Evolutionary conservation across 2,329 filamentous ascomycete genomes (phyloP).

Genomic region (Escovopsis sp.): DNA sequence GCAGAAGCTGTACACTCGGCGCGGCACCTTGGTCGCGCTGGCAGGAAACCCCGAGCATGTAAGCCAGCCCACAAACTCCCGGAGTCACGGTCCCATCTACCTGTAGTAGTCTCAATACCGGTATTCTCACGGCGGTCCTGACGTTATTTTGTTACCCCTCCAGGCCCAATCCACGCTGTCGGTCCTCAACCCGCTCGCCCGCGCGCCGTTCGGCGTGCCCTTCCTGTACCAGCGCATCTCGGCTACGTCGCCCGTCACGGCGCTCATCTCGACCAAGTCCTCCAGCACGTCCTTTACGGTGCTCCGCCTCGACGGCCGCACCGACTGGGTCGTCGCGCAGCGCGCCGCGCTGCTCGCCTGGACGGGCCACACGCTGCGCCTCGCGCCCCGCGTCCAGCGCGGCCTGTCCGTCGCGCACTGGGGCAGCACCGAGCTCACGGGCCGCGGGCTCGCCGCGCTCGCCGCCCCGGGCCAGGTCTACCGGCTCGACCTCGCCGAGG

Average conservation of each 20-base stretch:
- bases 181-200: constrained; percentile 67
- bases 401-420: constrained; percentile 70
- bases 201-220: constrained; percentile 70
- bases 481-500: constrained; percentile 62
- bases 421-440: constrained; percentile 81
- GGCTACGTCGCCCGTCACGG: constrained; percentile 75
- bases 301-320: constrained; percentile 79
- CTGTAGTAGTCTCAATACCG: no score
- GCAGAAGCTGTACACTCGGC: constrained; percentile 81
- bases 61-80: constrained; percentile 12
- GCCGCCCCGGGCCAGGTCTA: constrained; percentile 83
- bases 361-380: constrained; percentile 75
- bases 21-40: constrained; percentile 80
- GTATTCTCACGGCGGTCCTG: no score
- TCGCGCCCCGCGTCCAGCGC: constrained; percentile 61
- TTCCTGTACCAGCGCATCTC: constrained; percentile 90
- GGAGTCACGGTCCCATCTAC: no score
- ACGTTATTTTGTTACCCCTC: no score
- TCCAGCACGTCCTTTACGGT: constrained; percentile 76
- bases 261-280: constrained; percentile 76
- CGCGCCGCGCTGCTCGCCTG: constrained; percentile 83
- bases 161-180: constrained; percentile 71
- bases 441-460: constrained; percentile 72
- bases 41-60: constrained; percentile 87
- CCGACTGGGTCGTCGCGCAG: constrained; percentile 90